Conservation (phyloP, 345 rosid genomes). For the Acer yangbiense region DNA sequence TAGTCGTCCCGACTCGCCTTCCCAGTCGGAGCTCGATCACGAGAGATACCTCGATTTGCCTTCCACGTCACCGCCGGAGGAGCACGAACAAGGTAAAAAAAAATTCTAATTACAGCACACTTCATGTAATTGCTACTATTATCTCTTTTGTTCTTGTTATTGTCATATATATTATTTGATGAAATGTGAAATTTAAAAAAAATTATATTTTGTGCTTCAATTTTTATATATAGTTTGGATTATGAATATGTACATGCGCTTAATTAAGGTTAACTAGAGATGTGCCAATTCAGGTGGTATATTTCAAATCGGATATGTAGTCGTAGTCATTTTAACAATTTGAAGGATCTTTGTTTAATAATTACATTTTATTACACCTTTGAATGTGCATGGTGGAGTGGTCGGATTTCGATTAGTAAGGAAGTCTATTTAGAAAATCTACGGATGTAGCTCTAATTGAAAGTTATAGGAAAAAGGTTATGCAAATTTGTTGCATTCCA, state of each 20-base stretch:
- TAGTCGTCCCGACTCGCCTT: conserved; percentile 24
- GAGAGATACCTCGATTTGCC: conserved; percentile 82
- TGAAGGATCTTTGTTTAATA: no score
- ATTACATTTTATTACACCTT: background rate
- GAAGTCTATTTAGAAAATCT: background rate
- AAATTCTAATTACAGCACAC: background rate
- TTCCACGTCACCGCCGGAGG: conserved; percentile 30
- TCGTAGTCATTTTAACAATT: no score
- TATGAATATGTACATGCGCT: background rate
- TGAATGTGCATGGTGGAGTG: background rate
- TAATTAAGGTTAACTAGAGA: no score
- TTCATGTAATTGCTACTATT: no score
- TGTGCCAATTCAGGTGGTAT: no score
- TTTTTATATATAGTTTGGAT: background rate
- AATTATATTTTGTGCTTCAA: background rate
- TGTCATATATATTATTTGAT: no score
- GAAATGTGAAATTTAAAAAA: no score
- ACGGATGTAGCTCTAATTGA: background rate
- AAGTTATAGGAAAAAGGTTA: background rate
- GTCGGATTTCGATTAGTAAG: background rate
- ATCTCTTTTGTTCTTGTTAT: no score
- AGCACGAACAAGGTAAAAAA: conserved; percentile 50
- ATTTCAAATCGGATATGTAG: no score
- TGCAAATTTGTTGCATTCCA: background rate
- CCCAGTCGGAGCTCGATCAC: conserved; percentile 67